Base-by-base conservation (phyloP, 352 stramenopile species). In the Elongisporangium senticosum region DNA sequence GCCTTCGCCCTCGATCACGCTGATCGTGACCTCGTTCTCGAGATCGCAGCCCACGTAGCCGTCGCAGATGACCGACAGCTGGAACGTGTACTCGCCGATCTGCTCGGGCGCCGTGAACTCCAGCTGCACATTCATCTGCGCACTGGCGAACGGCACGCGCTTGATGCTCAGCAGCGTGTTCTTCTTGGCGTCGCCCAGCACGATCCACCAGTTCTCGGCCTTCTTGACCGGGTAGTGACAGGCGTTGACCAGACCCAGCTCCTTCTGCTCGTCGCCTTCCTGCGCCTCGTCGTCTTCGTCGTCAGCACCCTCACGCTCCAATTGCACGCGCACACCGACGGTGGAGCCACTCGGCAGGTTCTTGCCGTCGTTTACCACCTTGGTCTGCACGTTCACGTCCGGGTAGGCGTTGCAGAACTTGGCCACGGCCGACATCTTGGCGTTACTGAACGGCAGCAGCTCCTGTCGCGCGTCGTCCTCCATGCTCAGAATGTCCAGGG, bases 341-440 rank as follows among this genome's bases (percentile, higher is more conserved):
- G 87, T 72, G 33, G 98, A 95, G 22, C 92, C 90, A 21, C 86
- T 87, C 5, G 83, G 86, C 21, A 99, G 69, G 57, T 98, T 84
- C 69, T 98, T 94, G 43, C 78, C 80, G 28, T 85, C 62, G 64
- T 98, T 92, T 47, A 93, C 64, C 21, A 99, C 81, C 64, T 94
- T 83, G 51, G 95, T 98, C 55, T 88, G 71, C 49, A 99, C 86
- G 43, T 98, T 98, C 58, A 99, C 90, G 62, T 99, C 98, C 13
- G 98, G 98, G 76, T 98, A 99, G 55, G 90, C 83, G 71, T 99
- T 99, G 77, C 97, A 99, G 77, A 99, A 99, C 55, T 94, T 89
- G 8, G 97, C 97, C n/a, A 99, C 90, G 33, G 98, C 91, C 33
- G 91, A 97, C 87, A 99, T 97, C 67, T 98, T 87, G 59, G 68